phyloP scores from a whole-genome alignment of 2,329 filamentous ascomycete species.

The Beauveria asiatica region DNA sequence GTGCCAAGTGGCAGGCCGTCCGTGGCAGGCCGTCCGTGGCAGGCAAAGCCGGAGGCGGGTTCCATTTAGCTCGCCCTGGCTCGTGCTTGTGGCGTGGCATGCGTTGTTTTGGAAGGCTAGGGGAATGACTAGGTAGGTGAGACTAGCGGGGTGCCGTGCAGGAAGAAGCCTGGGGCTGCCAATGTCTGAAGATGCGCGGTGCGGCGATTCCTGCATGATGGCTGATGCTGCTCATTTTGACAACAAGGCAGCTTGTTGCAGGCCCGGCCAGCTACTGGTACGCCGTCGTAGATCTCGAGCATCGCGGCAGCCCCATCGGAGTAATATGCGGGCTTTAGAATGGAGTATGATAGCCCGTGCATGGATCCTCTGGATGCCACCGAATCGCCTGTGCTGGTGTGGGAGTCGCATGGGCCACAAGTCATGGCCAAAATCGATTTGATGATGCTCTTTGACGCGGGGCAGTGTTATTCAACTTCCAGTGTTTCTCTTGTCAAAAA shows the following conservation, averaged over 20 bases:
- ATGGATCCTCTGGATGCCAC: not conserved
- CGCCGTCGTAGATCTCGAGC: slow-evolving; percentile 8
- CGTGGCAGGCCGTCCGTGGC: not conserved
- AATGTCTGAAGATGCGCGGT: slow-evolving; percentile 3
- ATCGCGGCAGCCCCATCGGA: slow-evolving; percentile 9
- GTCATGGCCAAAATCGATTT: not conserved
- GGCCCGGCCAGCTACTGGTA: slow-evolving; percentile 6
- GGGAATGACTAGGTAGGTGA: not conserved
- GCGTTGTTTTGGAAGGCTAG: slow-evolving; percentile 5
- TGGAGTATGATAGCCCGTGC: not conserved
- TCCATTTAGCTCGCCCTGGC: slow-evolving; percentile 4
- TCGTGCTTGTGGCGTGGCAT: slow-evolving; percentile 4
- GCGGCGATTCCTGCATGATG: slow-evolving; percentile 9
- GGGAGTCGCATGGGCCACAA: not conserved
- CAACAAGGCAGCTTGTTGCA: not conserved
- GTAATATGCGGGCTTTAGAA: slow-evolving; percentile 8
- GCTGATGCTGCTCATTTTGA: slow-evolving; percentile 5
- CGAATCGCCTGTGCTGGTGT: not conserved
- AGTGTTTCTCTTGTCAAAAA: not conserved
- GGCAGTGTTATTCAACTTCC: not conserved
- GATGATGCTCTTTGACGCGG: not conserved
- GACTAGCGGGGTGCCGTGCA: slow-evolving; percentile 5
- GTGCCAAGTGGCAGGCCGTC: not conserved
- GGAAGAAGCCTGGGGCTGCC: not conserved
- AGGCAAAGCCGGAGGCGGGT: slow-evolving; percentile 5